phyloP scores from a whole-genome alignment of 495 filamentous ascomycete genomes.

The Lophiotrema nucula region DNA sequence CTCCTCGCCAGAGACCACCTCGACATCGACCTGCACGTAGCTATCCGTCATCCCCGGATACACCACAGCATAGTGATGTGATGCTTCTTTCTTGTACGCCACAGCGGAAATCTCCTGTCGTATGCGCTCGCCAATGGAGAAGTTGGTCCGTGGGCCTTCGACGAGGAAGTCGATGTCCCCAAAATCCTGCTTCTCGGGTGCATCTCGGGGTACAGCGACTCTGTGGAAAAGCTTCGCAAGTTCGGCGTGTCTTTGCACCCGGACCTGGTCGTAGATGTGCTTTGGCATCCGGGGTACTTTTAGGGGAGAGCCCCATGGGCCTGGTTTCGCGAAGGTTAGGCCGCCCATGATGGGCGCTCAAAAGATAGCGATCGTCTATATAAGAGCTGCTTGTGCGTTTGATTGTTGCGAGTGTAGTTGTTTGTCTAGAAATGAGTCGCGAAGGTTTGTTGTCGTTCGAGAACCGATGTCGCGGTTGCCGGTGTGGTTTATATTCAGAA shows the following conservation, averaged over 20 bases:
- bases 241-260: conserved; percentile 2
- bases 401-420: too few species aligned
- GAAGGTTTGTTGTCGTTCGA: too few species aligned
- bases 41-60: conserved; percentile 27
- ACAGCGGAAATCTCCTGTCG: too few species aligned
- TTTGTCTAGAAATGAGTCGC: too few species aligned
- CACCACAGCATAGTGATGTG: conserved; percentile 23
- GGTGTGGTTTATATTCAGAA: too few species aligned
- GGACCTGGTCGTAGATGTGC: conserved; percentile 21
- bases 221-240: conserved; percentile 15
- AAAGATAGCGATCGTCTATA: too few species aligned
- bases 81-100: conserved; percentile 2
- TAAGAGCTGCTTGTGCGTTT: too few species aligned
- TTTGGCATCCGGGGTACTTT: conserved; percentile 33
- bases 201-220: conserved; percentile 29
- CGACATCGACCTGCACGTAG: conserved; percentile 66
- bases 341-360: too few species aligned
- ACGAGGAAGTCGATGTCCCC: conserved; percentile 44
- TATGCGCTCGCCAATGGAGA: neutral
- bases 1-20: conserved; percentile 34
- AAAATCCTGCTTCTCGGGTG: conserved; percentile 37
- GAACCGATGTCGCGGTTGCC: too few species aligned
- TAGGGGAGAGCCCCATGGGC: conserved; percentile 27
- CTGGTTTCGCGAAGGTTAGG: conserved; percentile 34
- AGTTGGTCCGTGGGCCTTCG: conserved; percentile 8